Conservation (phyloP, 345 rosid species). For the Raphanus raphanistrum region DNA sequence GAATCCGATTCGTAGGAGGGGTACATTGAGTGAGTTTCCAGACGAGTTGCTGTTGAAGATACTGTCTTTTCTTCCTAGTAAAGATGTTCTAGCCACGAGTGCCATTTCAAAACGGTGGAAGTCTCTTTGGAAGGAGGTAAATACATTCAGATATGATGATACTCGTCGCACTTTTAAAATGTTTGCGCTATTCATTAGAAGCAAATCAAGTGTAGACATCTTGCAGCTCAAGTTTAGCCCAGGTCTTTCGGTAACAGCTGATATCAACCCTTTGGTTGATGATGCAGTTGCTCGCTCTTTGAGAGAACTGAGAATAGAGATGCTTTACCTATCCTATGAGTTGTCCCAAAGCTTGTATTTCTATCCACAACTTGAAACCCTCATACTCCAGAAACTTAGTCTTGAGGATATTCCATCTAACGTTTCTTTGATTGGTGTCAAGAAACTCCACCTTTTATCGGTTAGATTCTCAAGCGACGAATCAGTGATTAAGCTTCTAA, state of each 20-base stretch:
- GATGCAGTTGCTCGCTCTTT: background rate
- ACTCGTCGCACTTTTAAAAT: background rate
- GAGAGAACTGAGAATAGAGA: conserved; percentile 15
- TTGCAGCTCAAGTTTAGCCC: background rate
- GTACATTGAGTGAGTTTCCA: conserved; percentile 2
- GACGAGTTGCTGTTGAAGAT: conserved; percentile 9
- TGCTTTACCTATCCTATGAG: background rate
- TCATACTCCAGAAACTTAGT: background rate
- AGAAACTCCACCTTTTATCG: conserved; percentile 17
- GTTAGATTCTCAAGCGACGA: background rate
- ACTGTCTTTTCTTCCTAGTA: background rate
- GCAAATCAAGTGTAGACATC: background rate
- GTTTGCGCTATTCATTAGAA: background rate
- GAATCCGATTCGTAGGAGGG: background rate
- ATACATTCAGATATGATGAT: background rate
- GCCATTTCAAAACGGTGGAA: conserved; percentile 8
- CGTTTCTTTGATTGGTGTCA: background rate
- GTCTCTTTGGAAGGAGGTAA: conserved; percentile 10
- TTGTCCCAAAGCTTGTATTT: background rate
- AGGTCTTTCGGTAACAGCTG: rapidly evolving
- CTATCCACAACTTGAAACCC: background rate
- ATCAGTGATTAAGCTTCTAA: conserved; percentile 6
- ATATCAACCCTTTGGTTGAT: background rate
- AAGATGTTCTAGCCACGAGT: conserved; percentile 3
- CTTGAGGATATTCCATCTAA: conserved; percentile 8